Conservation (phyloP, 371 early-diverging fungal species). For the Mycotypha africana region DNA sequence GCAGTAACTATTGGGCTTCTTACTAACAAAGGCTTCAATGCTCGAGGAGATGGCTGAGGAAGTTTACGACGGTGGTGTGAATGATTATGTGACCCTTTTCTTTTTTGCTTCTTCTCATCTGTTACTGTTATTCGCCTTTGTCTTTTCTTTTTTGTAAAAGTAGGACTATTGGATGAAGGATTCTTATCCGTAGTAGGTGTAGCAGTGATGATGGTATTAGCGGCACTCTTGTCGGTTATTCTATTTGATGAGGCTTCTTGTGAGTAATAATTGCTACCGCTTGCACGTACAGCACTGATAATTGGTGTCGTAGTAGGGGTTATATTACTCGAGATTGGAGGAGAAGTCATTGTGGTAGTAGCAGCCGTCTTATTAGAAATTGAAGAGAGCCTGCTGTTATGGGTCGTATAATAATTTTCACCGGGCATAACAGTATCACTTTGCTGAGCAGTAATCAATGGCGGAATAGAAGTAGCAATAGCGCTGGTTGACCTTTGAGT, state of each 20-base stretch:
- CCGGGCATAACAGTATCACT: background rate
- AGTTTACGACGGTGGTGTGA: background rate
- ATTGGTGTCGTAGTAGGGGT: too few species aligned
- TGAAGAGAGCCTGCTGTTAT: background rate
- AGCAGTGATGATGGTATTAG: too few species aligned
- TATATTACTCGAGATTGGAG: too few species aligned
- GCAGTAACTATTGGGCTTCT: too few species aligned
- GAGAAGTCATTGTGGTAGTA: background rate
- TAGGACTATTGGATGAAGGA: background rate
- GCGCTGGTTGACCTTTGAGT: background rate
- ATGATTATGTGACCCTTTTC: too few species aligned
- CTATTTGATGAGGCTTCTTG: too few species aligned
- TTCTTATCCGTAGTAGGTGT: too few species aligned
- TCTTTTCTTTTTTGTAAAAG: slow-evolving; percentile 15
- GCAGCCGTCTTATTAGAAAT: too few species aligned
- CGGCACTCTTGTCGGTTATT: too few species aligned
- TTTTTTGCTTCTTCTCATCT: too few species aligned
- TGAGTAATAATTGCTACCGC: too few species aligned
- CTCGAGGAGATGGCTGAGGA: slow-evolving; percentile 23
- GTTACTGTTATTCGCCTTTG: background rate
- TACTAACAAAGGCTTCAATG: slow-evolving; percentile 39
- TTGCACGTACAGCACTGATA: too few species aligned
- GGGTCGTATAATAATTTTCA: background rate
- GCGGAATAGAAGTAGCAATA: background rate
- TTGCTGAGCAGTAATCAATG: background rate